Evolutionary conservation across 805 yeast genomes (phyloP).

Genomic region (Kodamaea lidongshanica): DNA sequence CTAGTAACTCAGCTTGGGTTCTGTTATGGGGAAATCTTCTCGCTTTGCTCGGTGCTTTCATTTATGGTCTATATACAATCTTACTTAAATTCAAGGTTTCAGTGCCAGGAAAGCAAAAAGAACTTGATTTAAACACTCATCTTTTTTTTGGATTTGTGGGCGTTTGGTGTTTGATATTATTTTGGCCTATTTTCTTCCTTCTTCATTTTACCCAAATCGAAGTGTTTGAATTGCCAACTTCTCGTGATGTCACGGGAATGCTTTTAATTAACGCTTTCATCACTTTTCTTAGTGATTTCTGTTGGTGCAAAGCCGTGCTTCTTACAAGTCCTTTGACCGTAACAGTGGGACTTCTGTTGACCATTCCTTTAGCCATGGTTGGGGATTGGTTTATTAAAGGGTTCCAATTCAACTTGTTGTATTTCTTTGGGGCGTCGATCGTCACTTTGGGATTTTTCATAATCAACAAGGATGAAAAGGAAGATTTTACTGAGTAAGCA

Average conservation of each 20-base stretch:
- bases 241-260: conserved; percentile 44
- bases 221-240: conserved; percentile 62
- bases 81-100: conserved; percentile 63
- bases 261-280: conserved; percentile 63
- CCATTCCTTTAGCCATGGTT: conserved; percentile 90
- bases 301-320: conserved; percentile 95
- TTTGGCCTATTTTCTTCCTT: conserved; percentile 78
- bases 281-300: conserved; percentile 81
- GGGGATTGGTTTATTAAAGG: conserved; percentile 78
- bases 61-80: conserved; percentile 88
- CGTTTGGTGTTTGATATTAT: conserved; percentile 58
- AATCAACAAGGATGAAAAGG: conserved; percentile 72
- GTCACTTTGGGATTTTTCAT: conserved; percentile 80
- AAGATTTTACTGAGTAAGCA: too few species aligned
- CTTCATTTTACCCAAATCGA: conserved; percentile 64
- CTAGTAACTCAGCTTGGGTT: conserved; percentile 15
- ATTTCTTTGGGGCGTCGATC: conserved; percentile 71
- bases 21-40: conserved; percentile 71
- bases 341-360: conserved; percentile 87
- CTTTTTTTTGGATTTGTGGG: conserved; percentile 96
- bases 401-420: conserved; percentile 53
- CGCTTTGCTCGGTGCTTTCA: conserved; percentile 80
- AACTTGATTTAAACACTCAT: conserved; percentile 73
- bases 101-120: conserved; percentile 43
- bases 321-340: conserved; percentile 92